phyloP scores from a whole-genome alignment of 176 grass and related monocot species.

The Chrysopogon serrulatus region DNA sequence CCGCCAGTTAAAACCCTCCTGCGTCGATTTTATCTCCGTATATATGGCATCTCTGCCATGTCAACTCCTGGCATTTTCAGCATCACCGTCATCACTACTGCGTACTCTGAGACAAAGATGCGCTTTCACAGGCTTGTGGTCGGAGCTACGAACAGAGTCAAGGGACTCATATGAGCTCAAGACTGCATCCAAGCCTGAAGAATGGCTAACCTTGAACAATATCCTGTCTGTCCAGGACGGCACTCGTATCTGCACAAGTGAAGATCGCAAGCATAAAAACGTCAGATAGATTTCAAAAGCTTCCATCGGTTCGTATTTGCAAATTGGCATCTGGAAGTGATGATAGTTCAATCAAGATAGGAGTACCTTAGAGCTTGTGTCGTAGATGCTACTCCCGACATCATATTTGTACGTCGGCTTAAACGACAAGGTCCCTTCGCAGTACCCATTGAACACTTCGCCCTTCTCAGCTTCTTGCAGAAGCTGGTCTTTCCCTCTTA shows the following conservation, averaged over 20 bases:
- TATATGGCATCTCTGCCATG: too few species aligned
- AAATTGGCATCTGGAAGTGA: not conserved
- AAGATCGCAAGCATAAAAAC: not conserved
- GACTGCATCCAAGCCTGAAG: slow-evolving; percentile 50
- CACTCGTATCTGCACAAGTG: slow-evolving; percentile 47
- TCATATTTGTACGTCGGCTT: slow-evolving; percentile 77
- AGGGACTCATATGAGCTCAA: slow-evolving; percentile 60
- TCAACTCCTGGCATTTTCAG: not conserved
- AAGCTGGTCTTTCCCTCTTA: slow-evolving; percentile 56
- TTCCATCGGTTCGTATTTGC: not conserved
- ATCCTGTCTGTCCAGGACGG: slow-evolving; percentile 80
- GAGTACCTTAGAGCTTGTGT: slow-evolving; percentile 73
- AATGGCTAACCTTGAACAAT: slow-evolving; percentile 61
- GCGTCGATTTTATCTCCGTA: too few species aligned
- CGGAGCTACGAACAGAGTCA: slow-evolving; percentile 51
- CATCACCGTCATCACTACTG: not conserved
- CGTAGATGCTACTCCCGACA: slow-evolving; percentile 48
- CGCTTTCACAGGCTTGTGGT: slow-evolving; percentile 65
- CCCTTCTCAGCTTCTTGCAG: slow-evolving; percentile 66
- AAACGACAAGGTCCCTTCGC: slow-evolving; percentile 56
- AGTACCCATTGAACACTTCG: slow-evolving; percentile 62
- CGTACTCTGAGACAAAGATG: slow-evolving; percentile 58
- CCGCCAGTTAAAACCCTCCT: not conserved
- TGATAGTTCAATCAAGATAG: not conserved
- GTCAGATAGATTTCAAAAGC: not conserved